These are phyloP conservation scores for Neodidymelliopsis sp. DNA, from an alignment of 2,329 filamentous ascomycete species.

Conservation along the genomic window DNA sequence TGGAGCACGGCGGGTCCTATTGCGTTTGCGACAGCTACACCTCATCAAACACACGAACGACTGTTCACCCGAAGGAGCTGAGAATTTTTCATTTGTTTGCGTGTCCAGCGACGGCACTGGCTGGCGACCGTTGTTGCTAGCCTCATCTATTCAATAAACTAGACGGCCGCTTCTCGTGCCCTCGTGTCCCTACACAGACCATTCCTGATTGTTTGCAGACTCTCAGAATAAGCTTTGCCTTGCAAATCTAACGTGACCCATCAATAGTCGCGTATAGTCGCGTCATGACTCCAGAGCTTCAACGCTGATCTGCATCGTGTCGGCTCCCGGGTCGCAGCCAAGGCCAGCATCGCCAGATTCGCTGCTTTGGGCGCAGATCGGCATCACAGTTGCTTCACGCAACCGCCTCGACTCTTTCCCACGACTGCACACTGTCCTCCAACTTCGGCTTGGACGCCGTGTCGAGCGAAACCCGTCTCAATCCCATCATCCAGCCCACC, in stretches of 20 bases:
- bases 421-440: slow-evolving; percentile 54
- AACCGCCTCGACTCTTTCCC: slow-evolving; percentile 47
- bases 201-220: slow-evolving; percentile 13
- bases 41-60: slow-evolving; percentile 42
- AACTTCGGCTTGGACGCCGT: slow-evolving; percentile 47
- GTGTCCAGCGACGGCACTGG: neutral
- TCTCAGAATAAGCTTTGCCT: slow-evolving; percentile 7
- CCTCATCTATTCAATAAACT: slow-evolving; percentile 11
- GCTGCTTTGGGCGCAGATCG: slow-evolving; percentile 4
- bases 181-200: slow-evolving; percentile 30
- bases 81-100: slow-evolving; percentile 16
- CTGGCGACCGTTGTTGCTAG: slow-evolving; percentile 2
- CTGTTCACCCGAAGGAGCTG: slow-evolving; percentile 28
- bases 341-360: slow-evolving; percentile 1
- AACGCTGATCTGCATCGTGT: slow-evolving; percentile 16
- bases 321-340: slow-evolving; percentile 10
- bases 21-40: slow-evolving; percentile 25
- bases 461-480: slow-evolving; percentile 62
- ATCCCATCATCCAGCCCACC: slow-evolving; percentile 94
- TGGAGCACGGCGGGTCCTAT: slow-evolving; percentile 22
- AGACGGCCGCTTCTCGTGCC: too few relatives aligned
- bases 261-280: slow-evolving; percentile 8
- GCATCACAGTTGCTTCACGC: slow-evolving; percentile 2
- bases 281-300: slow-evolving; percentile 8
- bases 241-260: slow-evolving; percentile 11